Conservation (phyloP, 2,329 filamentous ascomycete genomes). For the Gnomoniopsis sp. region DNA sequence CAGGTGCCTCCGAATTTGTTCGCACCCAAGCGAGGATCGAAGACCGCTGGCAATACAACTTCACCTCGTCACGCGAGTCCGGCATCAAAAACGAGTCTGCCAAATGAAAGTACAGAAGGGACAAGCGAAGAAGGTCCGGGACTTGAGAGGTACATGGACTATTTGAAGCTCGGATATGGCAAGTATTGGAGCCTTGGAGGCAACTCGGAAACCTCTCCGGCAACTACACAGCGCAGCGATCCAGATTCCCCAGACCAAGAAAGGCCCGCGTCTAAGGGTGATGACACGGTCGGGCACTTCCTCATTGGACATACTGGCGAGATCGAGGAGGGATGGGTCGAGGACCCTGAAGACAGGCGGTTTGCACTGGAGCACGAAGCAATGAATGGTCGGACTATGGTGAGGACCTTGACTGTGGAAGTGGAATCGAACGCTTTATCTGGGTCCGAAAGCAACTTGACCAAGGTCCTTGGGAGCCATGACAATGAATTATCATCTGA, state of each 20-base stretch:
- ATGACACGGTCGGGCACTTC: slow-evolving; percentile 44
- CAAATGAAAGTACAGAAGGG: background rate
- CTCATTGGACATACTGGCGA: slow-evolving; percentile 67
- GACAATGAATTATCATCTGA: slow-evolving; percentile 24
- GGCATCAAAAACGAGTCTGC: background rate
- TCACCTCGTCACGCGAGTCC: background rate
- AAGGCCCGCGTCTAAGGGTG: slow-evolving; percentile 2
- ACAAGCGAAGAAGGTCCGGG: slow-evolving; percentile 28
- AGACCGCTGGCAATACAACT: background rate
- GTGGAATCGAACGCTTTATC: slow-evolving; percentile 42
- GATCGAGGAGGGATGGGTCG: slow-evolving; percentile 44
- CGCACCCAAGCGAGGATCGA: slow-evolving; percentile 4
- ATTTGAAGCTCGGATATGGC: slow-evolving; percentile 64
- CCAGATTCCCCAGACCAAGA: slow-evolving; percentile 1
- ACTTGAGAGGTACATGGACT: slow-evolving; percentile 57
- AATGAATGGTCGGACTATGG: slow-evolving; percentile 52
- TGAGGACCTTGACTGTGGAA: slow-evolving; percentile 67
- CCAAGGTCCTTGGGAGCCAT: slow-evolving; percentile 43
- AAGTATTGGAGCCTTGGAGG: slow-evolving; percentile 57
- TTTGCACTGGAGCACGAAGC: slow-evolving; percentile 27
- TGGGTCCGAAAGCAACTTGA: slow-evolving; percentile 41
- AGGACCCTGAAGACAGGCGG: slow-evolving; percentile 29
- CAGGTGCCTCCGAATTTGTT: slow-evolving; percentile 16
- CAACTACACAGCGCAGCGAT: slow-evolving; percentile 14
- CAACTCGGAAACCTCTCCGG: slow-evolving; percentile 4